Percentiles rank a stretch among this genome's conserved stretches.
phyloP scores from a whole-genome alignment of 176 grass and related monocot species.

The Oryza punctata region DNA sequence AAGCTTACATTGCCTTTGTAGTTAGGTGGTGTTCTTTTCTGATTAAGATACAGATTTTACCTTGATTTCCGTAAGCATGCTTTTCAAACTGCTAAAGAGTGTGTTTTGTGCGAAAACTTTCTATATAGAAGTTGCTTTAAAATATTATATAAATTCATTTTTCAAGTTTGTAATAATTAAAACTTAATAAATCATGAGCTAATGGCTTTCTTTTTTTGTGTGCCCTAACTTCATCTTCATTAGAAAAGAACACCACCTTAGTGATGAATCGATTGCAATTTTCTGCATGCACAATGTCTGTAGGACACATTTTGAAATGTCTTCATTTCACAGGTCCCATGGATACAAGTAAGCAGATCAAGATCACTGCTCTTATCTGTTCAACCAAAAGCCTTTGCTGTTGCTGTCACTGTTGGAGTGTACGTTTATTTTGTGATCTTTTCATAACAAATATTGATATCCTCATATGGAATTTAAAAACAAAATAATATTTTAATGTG shows the following conservation, averaged over 20 bases:
- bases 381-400: slow-evolving; percentile 64
- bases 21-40: neutral
- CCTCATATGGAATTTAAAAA: neutral
- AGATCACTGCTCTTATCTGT: slow-evolving; percentile 83
- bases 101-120: too few species aligned
- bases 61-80: too few species aligned
- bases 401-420: slow-evolving; percentile 67
- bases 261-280: slow-evolving; percentile 18
- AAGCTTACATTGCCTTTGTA: slow-evolving; percentile 25
- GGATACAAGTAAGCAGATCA: slow-evolving; percentile 99
- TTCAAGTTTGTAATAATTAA: too few species aligned
- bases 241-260: neutral
- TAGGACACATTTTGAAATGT: slow-evolving; percentile 15
- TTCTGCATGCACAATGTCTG: slow-evolving; percentile 15
- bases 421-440: slow-evolving; percentile 52
- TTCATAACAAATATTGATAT: slow-evolving; percentile 10
- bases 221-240: too few species aligned
- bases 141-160: too few species aligned
- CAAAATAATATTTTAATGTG: neutral
- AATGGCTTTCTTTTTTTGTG: too few species aligned
- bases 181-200: too few species aligned
- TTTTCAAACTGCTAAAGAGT: too few species aligned
- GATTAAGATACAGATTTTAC: too few species aligned
- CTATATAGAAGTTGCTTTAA: too few species aligned
- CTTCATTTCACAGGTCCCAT: slow-evolving; percentile 75